Evolutionary conservation across 2,329 filamentous ascomycete species (phyloP).

Genomic region (Cadophora malorum): DNA sequence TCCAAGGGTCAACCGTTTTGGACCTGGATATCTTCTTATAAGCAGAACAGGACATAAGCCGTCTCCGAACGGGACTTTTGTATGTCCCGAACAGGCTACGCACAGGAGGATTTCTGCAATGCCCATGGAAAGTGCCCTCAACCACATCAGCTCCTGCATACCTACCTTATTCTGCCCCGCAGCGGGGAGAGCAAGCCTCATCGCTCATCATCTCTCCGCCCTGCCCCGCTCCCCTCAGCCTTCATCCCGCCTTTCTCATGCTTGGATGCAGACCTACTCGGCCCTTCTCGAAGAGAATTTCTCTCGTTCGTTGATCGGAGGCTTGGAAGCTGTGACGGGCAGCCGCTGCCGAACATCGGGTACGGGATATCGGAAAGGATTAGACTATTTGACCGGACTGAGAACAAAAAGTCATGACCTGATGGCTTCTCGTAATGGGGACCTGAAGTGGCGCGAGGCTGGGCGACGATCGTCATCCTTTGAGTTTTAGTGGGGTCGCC

Average conservation of each 20-base stretch:
- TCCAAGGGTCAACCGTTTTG: background rate
- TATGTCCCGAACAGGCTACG: background rate
- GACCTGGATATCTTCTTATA: background rate
- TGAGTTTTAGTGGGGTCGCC: constrained; percentile 1
- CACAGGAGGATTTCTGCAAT: background rate
- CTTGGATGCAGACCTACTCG: constrained; percentile 6
- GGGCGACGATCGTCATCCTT: constrained; percentile 5
- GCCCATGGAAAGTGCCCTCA: background rate
- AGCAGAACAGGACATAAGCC: background rate
- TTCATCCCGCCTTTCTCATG: background rate
- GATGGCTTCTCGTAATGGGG: background rate
- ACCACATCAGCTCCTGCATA: background rate
- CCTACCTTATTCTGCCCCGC: background rate
- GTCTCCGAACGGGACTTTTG: background rate
- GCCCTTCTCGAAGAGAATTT: constrained; percentile 3
- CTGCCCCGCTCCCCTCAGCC: too few relatives aligned
- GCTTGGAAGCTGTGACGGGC: background rate
- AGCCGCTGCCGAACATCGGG: background rate
- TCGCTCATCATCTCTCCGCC: background rate
- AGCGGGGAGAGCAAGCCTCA: constrained; percentile 14
- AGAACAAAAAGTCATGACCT: background rate
- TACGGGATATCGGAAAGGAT: background rate
- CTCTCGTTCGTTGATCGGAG: background rate
- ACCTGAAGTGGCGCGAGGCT: background rate
- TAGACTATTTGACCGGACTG: background rate